Evolutionary conservation across 805 yeast species (phyloP), one percentile per base, ranked within the genome.

Genomic region (Barnettozyma wickerhamii): DNA sequence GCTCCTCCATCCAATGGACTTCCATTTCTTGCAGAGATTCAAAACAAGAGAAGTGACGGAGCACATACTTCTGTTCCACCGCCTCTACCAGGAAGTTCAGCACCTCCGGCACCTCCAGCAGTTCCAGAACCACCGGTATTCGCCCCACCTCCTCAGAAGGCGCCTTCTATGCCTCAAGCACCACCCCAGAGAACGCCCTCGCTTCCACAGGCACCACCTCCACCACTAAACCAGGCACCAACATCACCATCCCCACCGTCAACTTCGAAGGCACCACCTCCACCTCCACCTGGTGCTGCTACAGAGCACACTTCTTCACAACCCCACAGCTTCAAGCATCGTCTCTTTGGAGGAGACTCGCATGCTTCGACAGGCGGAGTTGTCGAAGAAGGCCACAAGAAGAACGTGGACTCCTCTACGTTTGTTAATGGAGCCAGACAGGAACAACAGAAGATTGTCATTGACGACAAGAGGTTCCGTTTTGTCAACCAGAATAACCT

Each of bases 11-110:
- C n/a, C n/a, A n/a, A n/a, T n/a, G n/a, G n/a, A n/a, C n/a, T n/a
- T n/a, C n/a, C 85, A 6, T 78, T 79, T 49, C 63, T 78, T 35
- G 78, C 78, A 1, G 75, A 77, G 44, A 78, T 79, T 36, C 75
- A 77, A 45, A 68, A 72, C 30, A 75, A 72, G 54, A 65, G 83
- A 56, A 67, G 71, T 47, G 79, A 78, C 18, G 43, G 70, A 23
- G 48, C 53, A 31, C 45, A 43, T 29, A 41, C 46, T 6, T 38
- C 43, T n/a, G 42, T 46, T 2, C 45, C 44, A 10, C 24, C 48
- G 24, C 34, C 47, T 18, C 43, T 53, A 27, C 24, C 51, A 24
- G 41, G 44, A 15, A 7, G n/a, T 10, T 7, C 46, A 4, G 26
- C 42, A 21, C 41, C 41, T 17, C 58, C 60, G 7, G 43, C 61